Conservation (phyloP, 2,329 filamentous ascomycete genomes). For the Trichocomaceae sp. region DNA sequence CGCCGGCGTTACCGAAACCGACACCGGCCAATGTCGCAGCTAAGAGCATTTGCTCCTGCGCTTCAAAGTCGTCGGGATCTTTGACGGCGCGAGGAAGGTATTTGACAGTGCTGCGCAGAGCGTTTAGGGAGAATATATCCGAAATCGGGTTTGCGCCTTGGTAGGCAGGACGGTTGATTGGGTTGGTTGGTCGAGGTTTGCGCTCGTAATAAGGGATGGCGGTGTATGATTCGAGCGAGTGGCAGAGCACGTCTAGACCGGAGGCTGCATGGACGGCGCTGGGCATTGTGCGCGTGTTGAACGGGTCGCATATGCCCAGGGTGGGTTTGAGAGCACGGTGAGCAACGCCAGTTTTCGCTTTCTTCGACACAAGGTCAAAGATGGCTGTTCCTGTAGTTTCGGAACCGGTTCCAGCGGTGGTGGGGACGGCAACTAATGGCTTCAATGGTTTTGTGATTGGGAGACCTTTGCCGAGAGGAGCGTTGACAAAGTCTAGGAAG, state of each 20-base stretch:
- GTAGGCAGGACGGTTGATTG: constrained; percentile 85
- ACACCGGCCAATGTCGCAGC: constrained; percentile 91
- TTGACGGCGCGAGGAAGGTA: constrained; percentile 83
- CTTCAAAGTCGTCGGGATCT: constrained; percentile 85
- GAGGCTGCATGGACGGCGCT: constrained; percentile 86
- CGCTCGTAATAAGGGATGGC: constrained; percentile 91
- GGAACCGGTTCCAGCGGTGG: constrained; percentile 78
- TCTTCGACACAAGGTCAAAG: constrained; percentile 84
- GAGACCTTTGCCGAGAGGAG: constrained; percentile 76
- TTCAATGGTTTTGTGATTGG: constrained; percentile 65
- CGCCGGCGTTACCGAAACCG: constrained; percentile 94
- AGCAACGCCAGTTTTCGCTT: constrained; percentile 91
- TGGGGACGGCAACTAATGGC: constrained; percentile 76
- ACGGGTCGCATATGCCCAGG: constrained; percentile 73
- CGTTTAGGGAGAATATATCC: constrained; percentile 89
- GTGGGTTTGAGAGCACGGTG: constrained; percentile 94
- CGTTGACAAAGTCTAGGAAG: constrained; percentile 97
- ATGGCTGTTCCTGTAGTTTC: constrained; percentile 98
- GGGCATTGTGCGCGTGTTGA: constrained; percentile 96
- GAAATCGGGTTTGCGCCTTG: constrained; percentile 97
- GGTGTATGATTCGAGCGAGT: constrained; percentile 93
- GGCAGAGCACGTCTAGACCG: constrained; percentile 90
- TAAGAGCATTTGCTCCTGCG: constrained; percentile 91
- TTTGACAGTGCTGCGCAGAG: constrained; percentile 75
- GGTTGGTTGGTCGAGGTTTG: constrained; percentile 75